Percentiles rank a stretch among this genome's conserved stretches.
phyloP scores from a whole-genome alignment of 768 basidiomycete species.

The Auricularia heimuer region DNA sequence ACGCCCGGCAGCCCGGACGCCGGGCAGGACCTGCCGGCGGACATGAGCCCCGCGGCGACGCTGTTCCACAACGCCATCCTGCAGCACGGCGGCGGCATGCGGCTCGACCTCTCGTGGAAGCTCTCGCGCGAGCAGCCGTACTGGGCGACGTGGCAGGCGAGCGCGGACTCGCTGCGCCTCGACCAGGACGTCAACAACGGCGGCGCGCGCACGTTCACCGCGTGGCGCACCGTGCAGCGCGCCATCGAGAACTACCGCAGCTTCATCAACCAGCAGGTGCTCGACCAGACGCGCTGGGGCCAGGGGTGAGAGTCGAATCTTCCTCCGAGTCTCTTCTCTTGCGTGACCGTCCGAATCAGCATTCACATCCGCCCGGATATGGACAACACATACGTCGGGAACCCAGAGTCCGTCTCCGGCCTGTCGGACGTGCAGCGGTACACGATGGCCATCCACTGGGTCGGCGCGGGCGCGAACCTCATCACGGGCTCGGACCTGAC shows the following conservation, averaged over 20 bases:
- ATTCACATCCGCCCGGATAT: slow-evolving; percentile 5
- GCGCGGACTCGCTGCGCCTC: slow-evolving; percentile 5
- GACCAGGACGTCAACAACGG: slow-evolving; percentile 6
- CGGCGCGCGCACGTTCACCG: neutral
- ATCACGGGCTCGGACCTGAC: slow-evolving; percentile 3
- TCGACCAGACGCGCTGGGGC: neutral
- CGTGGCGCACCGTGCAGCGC: slow-evolving; percentile 5
- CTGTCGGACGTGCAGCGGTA: slow-evolving; percentile 3
- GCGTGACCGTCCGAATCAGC: neutral
- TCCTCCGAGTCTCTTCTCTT: neutral
- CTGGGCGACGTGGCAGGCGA: slow-evolving; percentile 1
- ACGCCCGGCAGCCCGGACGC: slow-evolving; percentile 5
- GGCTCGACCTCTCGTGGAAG: slow-evolving; percentile 6
- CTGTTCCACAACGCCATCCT: slow-evolving; percentile 6
- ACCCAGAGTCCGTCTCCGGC: slow-evolving; percentile 1
- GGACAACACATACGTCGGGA: slow-evolving; percentile 7
- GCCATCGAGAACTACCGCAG: slow-evolving; percentile 7
- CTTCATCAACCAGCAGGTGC: slow-evolving; percentile 5
- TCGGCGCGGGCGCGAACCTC: slow-evolving; percentile 6
- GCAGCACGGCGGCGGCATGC: neutral
- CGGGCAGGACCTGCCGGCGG: slow-evolving; percentile 1
- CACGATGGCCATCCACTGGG: slow-evolving; percentile 5
- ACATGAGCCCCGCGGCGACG: slow-evolving; percentile 3
- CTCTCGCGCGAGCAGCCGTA: slow-evolving; percentile 4
- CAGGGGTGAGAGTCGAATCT: neutral